Conservation (phyloP, 768 basidiomycete genomes). For the Lyophyllum shimeji region DNA sequence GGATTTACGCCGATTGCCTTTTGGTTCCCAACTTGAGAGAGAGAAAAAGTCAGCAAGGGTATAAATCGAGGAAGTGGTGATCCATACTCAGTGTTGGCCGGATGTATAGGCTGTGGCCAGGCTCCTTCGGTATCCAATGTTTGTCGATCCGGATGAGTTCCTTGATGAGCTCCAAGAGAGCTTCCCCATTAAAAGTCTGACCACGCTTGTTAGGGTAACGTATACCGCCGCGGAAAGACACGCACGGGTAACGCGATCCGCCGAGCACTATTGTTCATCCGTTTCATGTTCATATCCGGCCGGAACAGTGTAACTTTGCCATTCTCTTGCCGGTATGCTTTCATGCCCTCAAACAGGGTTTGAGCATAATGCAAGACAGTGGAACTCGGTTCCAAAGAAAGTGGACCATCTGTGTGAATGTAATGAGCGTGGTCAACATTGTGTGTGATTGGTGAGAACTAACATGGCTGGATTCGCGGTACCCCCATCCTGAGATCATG, state of each 20-base stretch:
- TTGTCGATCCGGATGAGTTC: conserved; percentile 80
- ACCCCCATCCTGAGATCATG: conserved; percentile 73
- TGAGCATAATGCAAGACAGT: conserved; percentile 93
- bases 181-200: conserved; percentile 77
- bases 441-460: conserved; percentile 26
- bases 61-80: background rate
- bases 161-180: conserved; percentile 79
- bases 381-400: conserved; percentile 72
- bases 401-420: conserved; percentile 59
- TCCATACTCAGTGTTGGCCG: conserved; percentile 67
- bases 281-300: conserved; percentile 97
- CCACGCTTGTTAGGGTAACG: background rate
- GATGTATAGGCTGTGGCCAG: conserved; percentile 90
- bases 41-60: conserved; percentile 3
- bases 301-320: conserved; percentile 85
- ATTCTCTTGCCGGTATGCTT: conserved; percentile 78
- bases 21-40: conserved; percentile 68
- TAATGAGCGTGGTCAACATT: conserved; percentile 4
- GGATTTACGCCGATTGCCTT: conserved; percentile 68
- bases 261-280: conserved; percentile 84
- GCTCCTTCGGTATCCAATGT: conserved; percentile 87
- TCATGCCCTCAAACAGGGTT: conserved; percentile 90
- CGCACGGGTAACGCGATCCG: conserved; percentile 77
- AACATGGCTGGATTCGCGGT: conserved; percentile 84
- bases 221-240: conserved; percentile 5